Percentiles rank a stretch among this genome's conserved stretches.
Evolutionary conservation across 345 rosid genomes (phyloP).

Genomic region (Crucihimalaya himalaica): DNA sequence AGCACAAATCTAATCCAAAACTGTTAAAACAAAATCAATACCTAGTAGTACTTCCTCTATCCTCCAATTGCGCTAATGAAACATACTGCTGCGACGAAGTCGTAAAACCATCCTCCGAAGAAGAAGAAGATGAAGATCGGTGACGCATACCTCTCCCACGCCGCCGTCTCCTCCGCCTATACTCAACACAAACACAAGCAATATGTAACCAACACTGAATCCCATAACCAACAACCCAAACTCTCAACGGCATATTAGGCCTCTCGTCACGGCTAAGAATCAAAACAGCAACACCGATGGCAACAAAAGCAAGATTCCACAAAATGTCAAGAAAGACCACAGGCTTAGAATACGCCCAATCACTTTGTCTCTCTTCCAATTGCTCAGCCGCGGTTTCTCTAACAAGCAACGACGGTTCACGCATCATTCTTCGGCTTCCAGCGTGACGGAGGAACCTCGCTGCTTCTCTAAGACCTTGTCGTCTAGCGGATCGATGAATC

Average conservation of each 20-base stretch:
- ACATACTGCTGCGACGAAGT: slow-evolving; percentile 53
- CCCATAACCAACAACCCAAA: slow-evolving; percentile 80
- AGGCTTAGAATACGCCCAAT: slow-evolving; percentile 97
- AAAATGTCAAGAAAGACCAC: slow-evolving; percentile 80
- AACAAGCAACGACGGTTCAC: slow-evolving; percentile 41
- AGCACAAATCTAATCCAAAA: neutral
- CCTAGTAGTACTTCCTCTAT: slow-evolving; percentile 57
- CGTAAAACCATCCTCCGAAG: slow-evolving; percentile 33
- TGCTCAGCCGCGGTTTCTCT: slow-evolving; percentile 41
- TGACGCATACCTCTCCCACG: slow-evolving; percentile 40
- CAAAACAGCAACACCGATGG: slow-evolving; percentile 63
- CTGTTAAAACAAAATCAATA: slow-evolving; percentile 27
- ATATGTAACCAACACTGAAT: slow-evolving; percentile 75
- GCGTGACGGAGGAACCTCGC: slow-evolving; percentile 85
- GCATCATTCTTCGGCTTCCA: slow-evolving; percentile 89
- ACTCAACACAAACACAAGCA: slow-evolving; percentile 74
- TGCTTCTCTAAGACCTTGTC: slow-evolving; percentile 72
- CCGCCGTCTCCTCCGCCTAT: slow-evolving; percentile 54
- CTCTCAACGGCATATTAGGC: slow-evolving; percentile 68
- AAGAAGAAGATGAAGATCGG: slow-evolving; percentile 26
- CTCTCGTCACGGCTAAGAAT: slow-evolving; percentile 63
- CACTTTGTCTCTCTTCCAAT: slow-evolving; percentile 46
- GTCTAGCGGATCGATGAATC: slow-evolving; percentile 50
- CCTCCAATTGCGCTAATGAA: slow-evolving; percentile 60
- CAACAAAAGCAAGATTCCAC: slow-evolving; percentile 87